phyloP scores from a whole-genome alignment of 2,329 filamentous ascomycete species.

The Fusarium lateritium region DNA sequence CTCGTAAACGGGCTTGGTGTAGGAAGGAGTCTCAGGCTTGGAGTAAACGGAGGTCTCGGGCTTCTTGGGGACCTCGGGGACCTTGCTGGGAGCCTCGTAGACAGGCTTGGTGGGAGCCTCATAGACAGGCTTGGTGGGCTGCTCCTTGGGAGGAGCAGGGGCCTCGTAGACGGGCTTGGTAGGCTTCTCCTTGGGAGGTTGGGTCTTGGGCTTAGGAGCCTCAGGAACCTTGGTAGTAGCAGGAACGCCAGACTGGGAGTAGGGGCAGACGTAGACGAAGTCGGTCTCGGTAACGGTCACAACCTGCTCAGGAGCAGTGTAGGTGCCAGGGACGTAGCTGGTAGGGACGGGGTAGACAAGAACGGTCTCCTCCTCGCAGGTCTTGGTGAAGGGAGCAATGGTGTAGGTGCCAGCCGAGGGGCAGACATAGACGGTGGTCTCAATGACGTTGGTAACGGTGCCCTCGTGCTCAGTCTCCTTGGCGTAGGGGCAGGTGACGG shows the following conservation, averaged over 20 bases:
- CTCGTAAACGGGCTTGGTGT: slow-evolving; percentile 27
- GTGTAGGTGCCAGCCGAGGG: slow-evolving; percentile 82
- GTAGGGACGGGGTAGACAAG: slow-evolving; percentile 77
- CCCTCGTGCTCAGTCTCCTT: slow-evolving; percentile 70
- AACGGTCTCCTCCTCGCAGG: slow-evolving; percentile 66
- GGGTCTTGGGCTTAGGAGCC: slow-evolving; percentile 40
- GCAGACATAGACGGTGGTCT: slow-evolving; percentile 81
- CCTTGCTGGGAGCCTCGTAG: slow-evolving; percentile 30
- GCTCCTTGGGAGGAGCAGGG: slow-evolving; percentile 40
- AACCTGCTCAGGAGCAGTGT: slow-evolving; percentile 76
- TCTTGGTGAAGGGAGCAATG: slow-evolving; percentile 77
- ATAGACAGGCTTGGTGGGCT: slow-evolving; percentile 27
- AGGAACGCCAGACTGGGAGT: slow-evolving; percentile 61
- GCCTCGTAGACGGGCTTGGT: slow-evolving; percentile 36
- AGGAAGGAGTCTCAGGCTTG: slow-evolving; percentile 20
- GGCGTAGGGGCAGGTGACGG: slow-evolving; percentile 78
- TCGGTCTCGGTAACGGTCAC: slow-evolving; percentile 79
- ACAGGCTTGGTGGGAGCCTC: slow-evolving; percentile 26
- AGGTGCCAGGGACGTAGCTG: slow-evolving; percentile 77
- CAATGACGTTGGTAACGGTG: slow-evolving; percentile 76
- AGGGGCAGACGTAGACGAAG: slow-evolving; percentile 80
- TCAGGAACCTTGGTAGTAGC: slow-evolving; percentile 45
- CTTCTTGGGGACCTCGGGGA: slow-evolving; percentile 23
- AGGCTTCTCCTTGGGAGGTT: slow-evolving; percentile 43
- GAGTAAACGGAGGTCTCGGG: slow-evolving; percentile 19